Percentiles rank a stretch among this genome's conserved stretches.
phyloP scores from a whole-genome alignment of 2,329 filamentous ascomycete genomes.

The Neodidymelliopsis sp. region DNA sequence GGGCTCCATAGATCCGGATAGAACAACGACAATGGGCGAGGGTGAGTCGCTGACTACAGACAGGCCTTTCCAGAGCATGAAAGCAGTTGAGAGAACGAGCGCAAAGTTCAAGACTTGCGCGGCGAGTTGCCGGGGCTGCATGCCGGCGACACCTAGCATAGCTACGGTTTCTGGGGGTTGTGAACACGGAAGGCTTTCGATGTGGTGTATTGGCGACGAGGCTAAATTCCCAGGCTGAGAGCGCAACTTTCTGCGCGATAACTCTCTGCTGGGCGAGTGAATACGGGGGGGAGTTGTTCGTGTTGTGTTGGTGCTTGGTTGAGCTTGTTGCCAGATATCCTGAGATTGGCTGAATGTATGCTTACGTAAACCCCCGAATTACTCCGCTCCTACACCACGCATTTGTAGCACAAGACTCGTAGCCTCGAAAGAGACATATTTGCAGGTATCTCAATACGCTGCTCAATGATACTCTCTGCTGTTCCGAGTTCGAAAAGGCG shows the following conservation, averaged over 20 bases:
- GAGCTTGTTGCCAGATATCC: constrained; percentile 44
- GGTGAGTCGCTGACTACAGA: constrained; percentile 74
- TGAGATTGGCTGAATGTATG: constrained; percentile 29
- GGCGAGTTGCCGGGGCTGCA: constrained; percentile 81
- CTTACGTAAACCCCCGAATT: constrained; percentile 31
- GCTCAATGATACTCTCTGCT: neutral
- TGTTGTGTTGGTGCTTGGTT: constrained; percentile 23
- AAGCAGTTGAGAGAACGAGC: constrained; percentile 86
- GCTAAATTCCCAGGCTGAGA: neutral
- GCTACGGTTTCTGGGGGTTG: constrained; percentile 21
- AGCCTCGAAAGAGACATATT: too few species aligned
- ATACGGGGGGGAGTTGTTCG: constrained; percentile 2
- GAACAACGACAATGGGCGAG: constrained; percentile 80
- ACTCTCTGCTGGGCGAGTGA: neutral
- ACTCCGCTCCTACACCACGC: neutral
- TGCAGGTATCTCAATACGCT: too few species aligned
- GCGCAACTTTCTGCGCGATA: neutral
- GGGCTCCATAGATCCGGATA: constrained; percentile 84
- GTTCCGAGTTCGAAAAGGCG: neutral
- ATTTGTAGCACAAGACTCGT: neutral
- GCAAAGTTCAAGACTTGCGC: constrained; percentile 89
- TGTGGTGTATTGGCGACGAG: neutral
- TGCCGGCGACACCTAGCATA: constrained; percentile 60
- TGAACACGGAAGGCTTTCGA: neutral
- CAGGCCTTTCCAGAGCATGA: constrained; percentile 92